A percentile compares a stretch with the other conserved stretches of the same genome.
Conservation (phyloP, 352 stramenopile genomes). For the Phytophthora palmivora region DNA sequence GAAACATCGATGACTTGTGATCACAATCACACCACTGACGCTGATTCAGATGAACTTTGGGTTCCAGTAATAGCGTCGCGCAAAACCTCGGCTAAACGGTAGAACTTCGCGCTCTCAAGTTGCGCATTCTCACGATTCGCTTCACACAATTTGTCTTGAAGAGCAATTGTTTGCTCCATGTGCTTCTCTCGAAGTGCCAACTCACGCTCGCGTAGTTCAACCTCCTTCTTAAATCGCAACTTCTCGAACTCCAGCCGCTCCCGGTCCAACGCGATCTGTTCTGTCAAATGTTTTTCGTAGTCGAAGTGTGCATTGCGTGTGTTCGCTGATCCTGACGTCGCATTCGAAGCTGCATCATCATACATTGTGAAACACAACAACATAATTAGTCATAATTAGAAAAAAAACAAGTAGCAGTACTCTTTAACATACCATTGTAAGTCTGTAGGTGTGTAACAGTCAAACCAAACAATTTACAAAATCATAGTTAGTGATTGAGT, state of each 20-base stretch:
- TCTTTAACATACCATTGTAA: neutral
- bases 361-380: conserved; percentile 1
- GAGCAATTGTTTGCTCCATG: conserved; percentile 62
- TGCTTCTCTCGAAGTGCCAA: conserved; percentile 68
- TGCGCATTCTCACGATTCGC: conserved; percentile 54
- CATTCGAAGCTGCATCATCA: conserved; percentile 16
- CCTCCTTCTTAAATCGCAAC: conserved; percentile 74
- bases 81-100: conserved; percentile 65
- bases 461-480: conserved; percentile 5
- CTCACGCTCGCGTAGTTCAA: conserved; percentile 75
- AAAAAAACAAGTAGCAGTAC: too few relatives aligned
- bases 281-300: conserved; percentile 78
- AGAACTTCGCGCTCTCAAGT: conserved; percentile 62
- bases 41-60: conserved; percentile 34
- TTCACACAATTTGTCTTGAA: conserved; percentile 65
- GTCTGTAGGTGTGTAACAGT: conserved; percentile 9
- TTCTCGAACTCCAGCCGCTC: conserved; percentile 81
- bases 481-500: conserved; percentile 1
- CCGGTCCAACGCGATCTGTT: conserved; percentile 75
- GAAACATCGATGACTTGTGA: neutral
- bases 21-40: conserved; percentile 49
- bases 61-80: conserved; percentile 54
- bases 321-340: conserved; percentile 16
- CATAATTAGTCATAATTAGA: neutral
- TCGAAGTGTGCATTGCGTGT: conserved; percentile 55